These are phyloP conservation scores for Tanacetum coccineum DNA, from an alignment of 129 eudicot species.

Conservation along the genomic window DNA sequence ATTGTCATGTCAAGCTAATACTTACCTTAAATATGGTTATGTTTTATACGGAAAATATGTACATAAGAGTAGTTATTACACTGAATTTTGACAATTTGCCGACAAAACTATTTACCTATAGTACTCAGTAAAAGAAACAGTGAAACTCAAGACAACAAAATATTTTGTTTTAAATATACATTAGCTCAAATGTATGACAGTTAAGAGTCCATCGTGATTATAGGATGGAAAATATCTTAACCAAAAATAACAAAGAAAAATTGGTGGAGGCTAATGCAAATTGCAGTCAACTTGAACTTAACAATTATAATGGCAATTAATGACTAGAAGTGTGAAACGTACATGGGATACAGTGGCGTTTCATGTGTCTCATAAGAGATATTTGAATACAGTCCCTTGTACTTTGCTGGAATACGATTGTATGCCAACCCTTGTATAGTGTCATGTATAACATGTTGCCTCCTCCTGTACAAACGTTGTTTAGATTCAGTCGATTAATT, in stretches of 20 bases:
- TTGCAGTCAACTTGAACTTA: conserved; percentile 25
- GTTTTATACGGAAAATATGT: too few relatives aligned
- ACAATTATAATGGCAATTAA: conserved; percentile 11
- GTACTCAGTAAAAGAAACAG: too few relatives aligned
- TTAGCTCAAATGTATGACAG: conserved; percentile 15
- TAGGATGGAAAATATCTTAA: conserved; percentile 3
- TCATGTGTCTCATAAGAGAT: neutral
- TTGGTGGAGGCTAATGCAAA: conserved; percentile 19
- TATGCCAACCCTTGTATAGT: neutral
- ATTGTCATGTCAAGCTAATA: too few relatives aligned
- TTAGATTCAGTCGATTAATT: too few relatives aligned
- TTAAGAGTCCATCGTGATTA: neutral
- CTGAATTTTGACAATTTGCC: too few relatives aligned
- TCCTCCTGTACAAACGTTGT: neutral
- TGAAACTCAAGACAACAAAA: too few relatives aligned
- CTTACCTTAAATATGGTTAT: too few relatives aligned
- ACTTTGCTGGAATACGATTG: neutral
- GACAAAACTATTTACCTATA: too few relatives aligned
- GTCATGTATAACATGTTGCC: neutral
- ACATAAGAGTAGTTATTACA: too few relatives aligned
- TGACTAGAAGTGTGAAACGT: neutral
- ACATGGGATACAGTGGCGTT: conserved; percentile 6
- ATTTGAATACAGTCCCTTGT: neutral
- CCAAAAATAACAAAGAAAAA: neutral
- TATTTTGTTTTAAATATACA: neutral